Evolutionary conservation across 805 yeast species (phyloP), one percentile per base, ranked within the genome.

Genomic region (Yamadazyma endophytica): DNA sequence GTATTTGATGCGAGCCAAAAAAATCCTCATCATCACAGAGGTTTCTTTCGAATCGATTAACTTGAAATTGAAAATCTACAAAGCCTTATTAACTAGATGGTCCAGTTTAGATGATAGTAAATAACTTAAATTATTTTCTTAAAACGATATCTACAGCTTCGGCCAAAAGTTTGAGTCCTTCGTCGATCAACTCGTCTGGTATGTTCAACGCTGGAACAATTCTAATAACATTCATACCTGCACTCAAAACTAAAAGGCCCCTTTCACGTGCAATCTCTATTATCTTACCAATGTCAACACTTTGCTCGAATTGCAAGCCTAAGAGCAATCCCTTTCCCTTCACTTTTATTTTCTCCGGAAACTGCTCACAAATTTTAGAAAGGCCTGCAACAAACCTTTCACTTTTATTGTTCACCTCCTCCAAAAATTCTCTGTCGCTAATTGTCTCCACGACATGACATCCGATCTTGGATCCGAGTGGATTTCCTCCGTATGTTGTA

Each of bases 401-500:
- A 14, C 90, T 75, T 47, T 83, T 82, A 24, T 58, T 53, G 13
- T 64, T 61, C 13, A 92, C 96, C 8, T 67, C 56, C 6, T 58
- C 51, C 46, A 86, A 68, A 43, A 92, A 81, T 13, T 64, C 70
- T 4, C 67, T 58, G 29, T 80, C 61, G 9, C 87, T 70, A 26
- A 92, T 70, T 46, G 76, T 72, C 32, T 72, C 78, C 15, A 92
- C 60, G 9, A 92, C 95, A 50, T 82, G 79, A 25, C 70, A 64
- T 4, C 88, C 96, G 29, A 92, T 75, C 40, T 89, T 76, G 21
- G 90, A 71, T 4, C 88, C 97, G 41, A 92, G 65, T 33, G 97
- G 97, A 57, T 92, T 92, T 34, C 98, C 98, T 42, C 98, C 97
- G 53, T 82, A 90, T 0, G 98, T 90, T 3, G 97, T 90, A 35